Evolutionary conservation across 371 early-diverging fungal species (phyloP).

Genomic region (Mucor velutinosus): DNA sequence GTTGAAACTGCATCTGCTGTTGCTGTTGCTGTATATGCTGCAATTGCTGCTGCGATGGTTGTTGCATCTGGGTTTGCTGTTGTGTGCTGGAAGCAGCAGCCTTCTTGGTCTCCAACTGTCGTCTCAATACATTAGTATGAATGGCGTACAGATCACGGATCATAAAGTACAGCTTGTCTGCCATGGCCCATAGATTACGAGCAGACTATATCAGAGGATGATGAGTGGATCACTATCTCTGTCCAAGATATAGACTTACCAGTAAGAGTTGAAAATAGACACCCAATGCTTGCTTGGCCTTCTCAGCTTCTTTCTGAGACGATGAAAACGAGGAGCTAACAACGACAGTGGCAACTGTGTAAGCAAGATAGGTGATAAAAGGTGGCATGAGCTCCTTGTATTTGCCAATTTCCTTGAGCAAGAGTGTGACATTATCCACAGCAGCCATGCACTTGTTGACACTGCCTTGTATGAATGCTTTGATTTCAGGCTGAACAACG

Average conservation of each 20-base stretch:
- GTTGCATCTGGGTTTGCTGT: not conserved
- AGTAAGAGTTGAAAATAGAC: conserved; percentile 53
- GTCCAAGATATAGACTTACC: conserved; percentile 19
- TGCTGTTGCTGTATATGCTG: not conserved
- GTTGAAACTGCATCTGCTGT: not conserved
- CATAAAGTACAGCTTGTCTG: conserved; percentile 64
- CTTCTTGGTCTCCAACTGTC: not conserved
- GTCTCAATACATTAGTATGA: conserved; percentile 33
- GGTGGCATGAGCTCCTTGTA: conserved; percentile 43
- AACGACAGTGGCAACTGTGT: conserved; percentile 59
- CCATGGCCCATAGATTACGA: conserved; percentile 63
- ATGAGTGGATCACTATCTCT: not conserved
- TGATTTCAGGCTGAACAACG: conserved; percentile 39
- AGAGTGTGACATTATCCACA: conserved; percentile 52
- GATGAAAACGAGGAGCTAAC: conserved; percentile 57
- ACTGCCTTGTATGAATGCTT: conserved; percentile 42
- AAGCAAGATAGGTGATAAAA: conserved; percentile 56
- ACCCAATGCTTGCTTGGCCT: conserved; percentile 51
- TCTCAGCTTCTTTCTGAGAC: conserved; percentile 41
- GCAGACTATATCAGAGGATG: conserved; percentile 28
- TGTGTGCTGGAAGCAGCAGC: too few species aligned
- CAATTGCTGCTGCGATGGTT: not conserved
- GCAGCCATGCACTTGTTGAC: conserved; percentile 50
- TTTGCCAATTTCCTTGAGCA: conserved; percentile 41
- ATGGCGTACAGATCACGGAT: conserved; percentile 62